These are phyloP conservation scores for Cymbopogon flexuosus DNA, from an alignment of 202 grass and related monocot species.

Conservation along the genomic window DNA sequence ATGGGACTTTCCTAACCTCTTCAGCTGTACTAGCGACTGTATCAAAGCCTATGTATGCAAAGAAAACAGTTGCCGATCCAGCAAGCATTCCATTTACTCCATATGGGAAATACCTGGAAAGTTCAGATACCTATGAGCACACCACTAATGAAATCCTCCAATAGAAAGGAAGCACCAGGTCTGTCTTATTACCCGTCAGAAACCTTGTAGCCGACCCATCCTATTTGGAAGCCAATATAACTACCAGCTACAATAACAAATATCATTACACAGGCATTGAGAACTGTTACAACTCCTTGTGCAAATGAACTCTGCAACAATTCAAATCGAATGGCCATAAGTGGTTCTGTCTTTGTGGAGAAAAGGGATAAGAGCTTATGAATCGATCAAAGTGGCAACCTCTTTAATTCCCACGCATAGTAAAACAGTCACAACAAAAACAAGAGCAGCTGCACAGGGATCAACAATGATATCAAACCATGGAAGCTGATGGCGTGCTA, in stretches of 20 bases:
- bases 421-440: constrained; percentile 59
- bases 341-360: not conserved
- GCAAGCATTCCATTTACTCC: constrained; percentile 93
- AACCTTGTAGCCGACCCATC: constrained; percentile 91
- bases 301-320: constrained; percentile 80
- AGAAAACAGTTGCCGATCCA: constrained; percentile 98
- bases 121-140: not conserved
- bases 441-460: constrained; percentile 77
- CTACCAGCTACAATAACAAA: constrained; percentile 93
- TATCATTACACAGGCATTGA: constrained; percentile 96
- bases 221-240: constrained; percentile 90
- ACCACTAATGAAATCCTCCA: not conserved
- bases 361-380: constrained; percentile 6
- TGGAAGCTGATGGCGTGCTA: constrained; percentile 74
- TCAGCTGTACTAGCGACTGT: constrained; percentile 92
- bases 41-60: constrained; percentile 97
- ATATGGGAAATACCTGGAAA: constrained; percentile 81
- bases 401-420: constrained; percentile 93
- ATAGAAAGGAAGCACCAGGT: not conserved
- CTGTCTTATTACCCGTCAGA: constrained; percentile 58
- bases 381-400: constrained; percentile 43
- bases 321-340: constrained; percentile 19
- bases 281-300: constrained; percentile 63
- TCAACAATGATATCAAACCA: constrained; percentile 76
- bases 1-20: constrained; percentile 55